Evolutionary conservation across 345 rosid genomes (phyloP).

Genomic region (Boechera stricta): DNA sequence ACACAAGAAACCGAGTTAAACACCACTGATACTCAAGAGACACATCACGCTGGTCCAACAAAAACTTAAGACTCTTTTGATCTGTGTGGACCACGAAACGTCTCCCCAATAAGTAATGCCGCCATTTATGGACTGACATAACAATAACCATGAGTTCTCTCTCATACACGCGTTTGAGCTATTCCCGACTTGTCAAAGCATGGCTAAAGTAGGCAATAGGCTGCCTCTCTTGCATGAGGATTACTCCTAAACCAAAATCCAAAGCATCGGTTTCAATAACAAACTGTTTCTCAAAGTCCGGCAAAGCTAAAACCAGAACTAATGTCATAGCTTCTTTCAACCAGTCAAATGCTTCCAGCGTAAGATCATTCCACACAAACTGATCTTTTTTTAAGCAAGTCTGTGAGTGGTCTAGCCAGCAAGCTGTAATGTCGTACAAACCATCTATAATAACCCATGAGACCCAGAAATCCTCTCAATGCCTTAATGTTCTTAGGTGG

Average conservation of each 20-base stretch:
- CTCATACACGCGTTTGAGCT: background rate
- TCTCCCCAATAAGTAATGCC: background rate
- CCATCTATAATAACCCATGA: too few relatives aligned
- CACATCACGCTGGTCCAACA: background rate
- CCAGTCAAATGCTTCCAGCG: fast-evolving
- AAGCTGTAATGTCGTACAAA: too few relatives aligned
- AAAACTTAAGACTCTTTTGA: background rate
- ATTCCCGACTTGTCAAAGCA: background rate
- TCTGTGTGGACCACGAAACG: background rate
- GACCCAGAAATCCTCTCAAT: too few relatives aligned
- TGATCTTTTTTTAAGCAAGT: background rate
- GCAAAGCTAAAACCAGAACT: background rate
- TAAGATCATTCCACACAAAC: too few relatives aligned
- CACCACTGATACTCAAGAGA: background rate
- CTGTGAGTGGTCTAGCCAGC: background rate
- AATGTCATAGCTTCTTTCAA: background rate
- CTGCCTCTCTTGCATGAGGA: background rate
- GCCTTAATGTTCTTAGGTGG: too few relatives aligned
- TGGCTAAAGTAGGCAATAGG: background rate
- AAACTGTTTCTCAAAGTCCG: background rate
- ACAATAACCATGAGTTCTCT: background rate
- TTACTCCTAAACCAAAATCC: background rate
- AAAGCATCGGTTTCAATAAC: background rate
- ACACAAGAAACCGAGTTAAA: too few relatives aligned
- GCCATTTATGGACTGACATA: background rate